Percentiles rank a stretch among this genome's conserved stretches.
Conservation (phyloP, 768 basidiomycete genomes). For the Serendipita sp. region DNA sequence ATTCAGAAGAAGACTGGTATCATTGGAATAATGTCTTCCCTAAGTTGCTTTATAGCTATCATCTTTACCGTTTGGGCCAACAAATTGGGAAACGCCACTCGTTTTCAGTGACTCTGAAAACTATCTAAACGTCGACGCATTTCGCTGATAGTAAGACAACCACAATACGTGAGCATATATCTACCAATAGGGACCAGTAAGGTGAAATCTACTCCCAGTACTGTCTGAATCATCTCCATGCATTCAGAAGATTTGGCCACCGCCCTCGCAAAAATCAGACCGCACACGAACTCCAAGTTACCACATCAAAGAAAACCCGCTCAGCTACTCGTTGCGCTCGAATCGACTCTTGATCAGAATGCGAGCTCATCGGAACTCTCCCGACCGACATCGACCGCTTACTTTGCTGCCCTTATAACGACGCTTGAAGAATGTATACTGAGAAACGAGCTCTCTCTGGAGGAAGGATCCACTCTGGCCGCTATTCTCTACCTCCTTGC, state of each 20-base stretch:
- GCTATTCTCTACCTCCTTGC: conserved; percentile 76
- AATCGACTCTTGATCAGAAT: conserved; percentile 30
- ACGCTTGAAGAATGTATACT: conserved; percentile 62
- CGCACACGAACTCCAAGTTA: conserved; percentile 67
- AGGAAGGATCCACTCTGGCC: conserved; percentile 63
- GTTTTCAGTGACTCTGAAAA: too few relatives aligned
- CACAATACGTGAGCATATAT: too few relatives aligned
- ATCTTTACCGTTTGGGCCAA: too few relatives aligned
- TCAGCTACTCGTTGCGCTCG: conserved; percentile 67
- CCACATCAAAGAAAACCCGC: conserved; percentile 83
- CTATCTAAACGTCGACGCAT: too few relatives aligned
- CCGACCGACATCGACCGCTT: conserved; percentile 49
- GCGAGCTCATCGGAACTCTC: not conserved
- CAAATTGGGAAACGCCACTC: too few relatives aligned
- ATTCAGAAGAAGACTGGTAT: too few relatives aligned
- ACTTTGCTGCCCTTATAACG: conserved; percentile 83
- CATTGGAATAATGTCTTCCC: too few relatives aligned
- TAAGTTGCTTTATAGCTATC: too few relatives aligned
- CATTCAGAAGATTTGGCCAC: not conserved
- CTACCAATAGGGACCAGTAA: too few relatives aligned
- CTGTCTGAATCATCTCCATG: not conserved
- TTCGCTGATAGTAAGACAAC: too few relatives aligned
- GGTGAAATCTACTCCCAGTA: too few relatives aligned
- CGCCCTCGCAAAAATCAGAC: conserved; percentile 64
- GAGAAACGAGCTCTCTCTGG: conserved; percentile 30